Percentiles rank a stretch among this genome's conserved stretches.
Evolutionary conservation across 2,329 filamentous ascomycete genomes (phyloP).

Genomic region (Diaporthe citriasiana): DNA sequence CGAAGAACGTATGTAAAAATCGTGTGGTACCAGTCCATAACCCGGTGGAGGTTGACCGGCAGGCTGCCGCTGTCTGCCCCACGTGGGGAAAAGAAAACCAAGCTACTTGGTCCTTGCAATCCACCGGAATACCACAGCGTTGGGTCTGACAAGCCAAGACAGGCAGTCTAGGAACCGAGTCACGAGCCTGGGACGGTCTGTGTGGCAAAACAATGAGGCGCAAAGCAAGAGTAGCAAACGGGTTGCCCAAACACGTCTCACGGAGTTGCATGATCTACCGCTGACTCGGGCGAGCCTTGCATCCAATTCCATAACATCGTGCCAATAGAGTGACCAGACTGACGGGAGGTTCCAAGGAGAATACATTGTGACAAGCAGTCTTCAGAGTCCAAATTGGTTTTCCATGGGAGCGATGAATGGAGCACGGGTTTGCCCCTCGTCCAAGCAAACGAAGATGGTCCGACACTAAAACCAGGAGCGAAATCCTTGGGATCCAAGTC

Average conservation of each 20-base stretch:
- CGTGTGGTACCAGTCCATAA: neutral
- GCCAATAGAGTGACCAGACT: neutral
- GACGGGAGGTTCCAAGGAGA: neutral
- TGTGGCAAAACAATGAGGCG: no score
- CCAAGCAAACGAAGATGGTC: neutral
- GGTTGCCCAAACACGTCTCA: neutral
- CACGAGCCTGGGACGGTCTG: neutral
- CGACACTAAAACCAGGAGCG: neutral
- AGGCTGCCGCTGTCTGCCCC: neutral
- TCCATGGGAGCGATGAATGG: no score
- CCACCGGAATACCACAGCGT: neutral
- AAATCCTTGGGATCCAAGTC: neutral
- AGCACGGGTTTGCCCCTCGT: no score
- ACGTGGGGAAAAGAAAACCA: no score
- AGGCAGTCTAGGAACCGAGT: neutral
- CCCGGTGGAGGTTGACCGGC: neutral
- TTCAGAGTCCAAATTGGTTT: neutral
- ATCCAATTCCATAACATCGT: neutral
- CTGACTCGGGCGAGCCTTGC: neutral
- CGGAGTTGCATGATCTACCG: neutral
- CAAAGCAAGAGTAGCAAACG: neutral
- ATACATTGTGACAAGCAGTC: no score
- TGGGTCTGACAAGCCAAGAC: neutral
- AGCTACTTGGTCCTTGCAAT: neutral
- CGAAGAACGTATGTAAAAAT: slow-evolving; percentile 1